Conservation (phyloP, 495 filamentous ascomycete species). For the Letharia columbiana region DNA sequence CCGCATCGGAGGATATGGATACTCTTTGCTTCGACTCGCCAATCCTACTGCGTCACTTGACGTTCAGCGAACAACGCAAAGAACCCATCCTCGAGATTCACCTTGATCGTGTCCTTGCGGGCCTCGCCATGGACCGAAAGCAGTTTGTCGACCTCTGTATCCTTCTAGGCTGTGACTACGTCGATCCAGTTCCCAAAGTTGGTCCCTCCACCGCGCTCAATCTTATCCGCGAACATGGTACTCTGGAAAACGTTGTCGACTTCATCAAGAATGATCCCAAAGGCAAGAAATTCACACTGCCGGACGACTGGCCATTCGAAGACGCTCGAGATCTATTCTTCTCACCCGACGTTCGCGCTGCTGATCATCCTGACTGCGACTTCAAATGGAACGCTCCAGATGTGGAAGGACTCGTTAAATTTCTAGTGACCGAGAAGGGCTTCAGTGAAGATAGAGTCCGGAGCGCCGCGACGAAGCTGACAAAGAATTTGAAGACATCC, state of each 20-base stretch:
- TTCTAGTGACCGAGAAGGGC: conserved; percentile 85
- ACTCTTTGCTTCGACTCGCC: conserved; percentile 92
- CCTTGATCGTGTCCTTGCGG: conserved; percentile 71
- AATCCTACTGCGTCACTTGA: conserved; percentile 84
- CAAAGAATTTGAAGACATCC: conserved; percentile 78
- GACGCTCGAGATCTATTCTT: conserved; percentile 90
- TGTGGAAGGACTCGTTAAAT: conserved; percentile 77
- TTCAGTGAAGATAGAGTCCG: conserved; percentile 93
- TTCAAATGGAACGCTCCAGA: conserved; percentile 97
- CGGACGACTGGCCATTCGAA: conserved; percentile 86
- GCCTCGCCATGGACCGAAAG: conserved; percentile 73
- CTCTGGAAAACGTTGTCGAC: conserved; percentile 78
- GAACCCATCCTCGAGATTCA: conserved; percentile 96
- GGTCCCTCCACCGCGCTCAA: conserved; percentile 86
- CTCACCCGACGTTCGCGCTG: conserved; percentile 77
- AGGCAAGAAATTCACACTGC: conserved; percentile 63
- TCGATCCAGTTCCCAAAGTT: conserved; percentile 90
- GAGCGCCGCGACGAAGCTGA: conserved; percentile 60
- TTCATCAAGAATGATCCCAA: conserved; percentile 65
- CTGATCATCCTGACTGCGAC: conserved; percentile 78
- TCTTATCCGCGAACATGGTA: conserved; percentile 81
- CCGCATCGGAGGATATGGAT: conserved; percentile 98
- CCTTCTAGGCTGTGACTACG: conserved; percentile 93
- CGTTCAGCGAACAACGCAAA: conserved; percentile 93
- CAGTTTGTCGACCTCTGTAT: conserved; percentile 98